phyloP scores from a whole-genome alignment of 345 rosid genomes.

The Passiflora organensis region DNA sequence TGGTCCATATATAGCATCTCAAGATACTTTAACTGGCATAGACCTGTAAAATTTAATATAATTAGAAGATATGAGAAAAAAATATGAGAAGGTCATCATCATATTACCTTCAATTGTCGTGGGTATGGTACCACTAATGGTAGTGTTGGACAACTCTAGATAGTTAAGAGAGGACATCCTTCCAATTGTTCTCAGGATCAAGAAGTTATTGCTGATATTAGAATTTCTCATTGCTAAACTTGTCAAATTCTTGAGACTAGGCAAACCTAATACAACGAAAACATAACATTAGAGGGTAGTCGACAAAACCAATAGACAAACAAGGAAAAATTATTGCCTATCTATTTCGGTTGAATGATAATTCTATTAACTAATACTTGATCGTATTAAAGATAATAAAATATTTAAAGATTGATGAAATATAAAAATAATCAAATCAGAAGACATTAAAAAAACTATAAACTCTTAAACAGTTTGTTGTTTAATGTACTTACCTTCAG shows the following conservation, averaged over 20 bases:
- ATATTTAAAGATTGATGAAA: too few relatives aligned
- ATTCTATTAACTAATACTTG: too few relatives aligned
- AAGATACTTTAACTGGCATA: background rate
- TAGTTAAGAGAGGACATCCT: background rate
- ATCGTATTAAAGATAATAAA: too few relatives aligned
- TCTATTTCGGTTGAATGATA: too few relatives aligned
- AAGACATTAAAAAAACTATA: too few relatives aligned
- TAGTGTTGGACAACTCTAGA: background rate
- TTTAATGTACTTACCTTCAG: too few relatives aligned
- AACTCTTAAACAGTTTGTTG: too few relatives aligned
- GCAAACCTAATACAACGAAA: background rate
- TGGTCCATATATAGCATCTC: accelerated
- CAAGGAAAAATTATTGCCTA: too few relatives aligned
- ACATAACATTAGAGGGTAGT: too few relatives aligned
- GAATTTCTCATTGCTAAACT: background rate
- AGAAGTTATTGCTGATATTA: background rate
- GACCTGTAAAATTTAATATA: background rate
- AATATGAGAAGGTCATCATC: too few relatives aligned
- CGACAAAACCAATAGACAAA: too few relatives aligned
- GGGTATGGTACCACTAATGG: background rate
- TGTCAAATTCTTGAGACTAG: background rate
- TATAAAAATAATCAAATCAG: too few relatives aligned
- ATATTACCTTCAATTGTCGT: background rate
- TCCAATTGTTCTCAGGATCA: background rate
- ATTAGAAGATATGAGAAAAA: background rate